Base-by-base conservation (phyloP, 2,329 filamentous ascomycete species). In the Colletotrichum tamarilloi region DNA sequence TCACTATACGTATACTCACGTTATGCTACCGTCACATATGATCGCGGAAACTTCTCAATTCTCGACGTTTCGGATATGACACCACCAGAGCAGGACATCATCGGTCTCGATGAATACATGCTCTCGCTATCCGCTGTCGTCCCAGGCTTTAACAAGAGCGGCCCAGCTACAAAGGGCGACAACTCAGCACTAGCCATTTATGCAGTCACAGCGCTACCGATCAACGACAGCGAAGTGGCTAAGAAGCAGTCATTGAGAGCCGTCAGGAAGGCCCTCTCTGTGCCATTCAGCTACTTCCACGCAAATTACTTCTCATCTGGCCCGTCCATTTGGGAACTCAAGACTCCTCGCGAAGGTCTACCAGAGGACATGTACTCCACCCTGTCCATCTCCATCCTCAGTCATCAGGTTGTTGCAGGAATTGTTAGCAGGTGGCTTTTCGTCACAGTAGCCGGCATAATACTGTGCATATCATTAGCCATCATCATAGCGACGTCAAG, bases 131-230 rank as follows among this genome's bases (percentile, higher is more conserved):
- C 70, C 7, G 67, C 60, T 2, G 70, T 73, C 2, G 56, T 73
- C 7, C 70, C 70, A 4, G 70, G 60, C 8, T 73, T 73, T 55
- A 73, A 66, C 67, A 12, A 16, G 56, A 70, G n/a, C 16, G 32
- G 28, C 9, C 42, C 14, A 3, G 67, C 32, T 22, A 62, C 32
- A 19, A 64, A 65, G 6, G 70, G 67, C 56, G 70, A 73, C 35
- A 70, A 73, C 56, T 73, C 70, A 24, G 70, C 70, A 2, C 46
- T 73, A 8, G 70, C 70, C 3, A 70, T 73, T n/a, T 73, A 73
- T 24, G 70, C 70, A n/a, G 70, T 73, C 26, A 73, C 70, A 24
- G 70, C 70, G 1, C 35, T 73, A 2, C 70, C 70, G 9, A 73
- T 73, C 67, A 73, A 70, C 49, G 70, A 70, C 26, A 66, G 67